phyloP scores from a whole-genome alignment of 768 basidiomycete species.

The Crassisporium funariophilum region DNA sequence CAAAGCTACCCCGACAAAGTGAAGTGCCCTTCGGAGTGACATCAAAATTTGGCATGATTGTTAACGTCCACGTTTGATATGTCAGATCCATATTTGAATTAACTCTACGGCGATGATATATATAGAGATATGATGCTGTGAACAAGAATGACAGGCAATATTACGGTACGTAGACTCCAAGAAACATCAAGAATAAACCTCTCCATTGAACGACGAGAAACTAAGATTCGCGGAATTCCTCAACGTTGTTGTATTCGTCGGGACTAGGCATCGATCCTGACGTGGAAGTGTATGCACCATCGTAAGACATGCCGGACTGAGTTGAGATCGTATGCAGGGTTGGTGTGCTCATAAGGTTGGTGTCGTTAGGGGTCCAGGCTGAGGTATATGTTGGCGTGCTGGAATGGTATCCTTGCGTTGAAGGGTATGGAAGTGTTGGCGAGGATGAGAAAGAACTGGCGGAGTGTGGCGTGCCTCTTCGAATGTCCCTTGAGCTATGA shows the following conservation, averaged over 20 bases:
- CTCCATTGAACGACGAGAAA: constrained; percentile 1
- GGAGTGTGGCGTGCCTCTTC: constrained; percentile 28
- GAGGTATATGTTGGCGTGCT: constrained; percentile 38
- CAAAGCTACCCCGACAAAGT: constrained; percentile 11
- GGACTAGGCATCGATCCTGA: constrained; percentile 42
- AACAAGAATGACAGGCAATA: constrained; percentile 4
- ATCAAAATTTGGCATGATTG: constrained; percentile 1
- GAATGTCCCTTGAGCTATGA: constrained; percentile 34
- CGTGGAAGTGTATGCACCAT: constrained; percentile 33
- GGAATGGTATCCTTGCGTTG: constrained; percentile 43
- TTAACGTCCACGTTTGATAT: constrained; percentile 1
- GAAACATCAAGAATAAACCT: constrained; percentile 13
- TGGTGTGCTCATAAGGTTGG: constrained; percentile 33
- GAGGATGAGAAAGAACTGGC: constrained; percentile 37
- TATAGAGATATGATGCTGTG: constrained; percentile 3
- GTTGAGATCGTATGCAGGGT: constrained; percentile 37
- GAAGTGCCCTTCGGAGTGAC: constrained; percentile 12
- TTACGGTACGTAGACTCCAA: constrained; percentile 18
- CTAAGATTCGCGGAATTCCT: constrained; percentile 45
- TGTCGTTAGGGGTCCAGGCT: constrained; percentile 40
- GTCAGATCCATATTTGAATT: constrained; percentile 1
- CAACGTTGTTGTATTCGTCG: constrained; percentile 44
- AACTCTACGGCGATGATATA: neutral
- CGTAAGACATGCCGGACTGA: constrained; percentile 32
- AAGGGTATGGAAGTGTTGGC: constrained; percentile 37